These are phyloP conservation scores for Sarocladium brachiariae DNA, from an alignment of 2,329 filamentous ascomycete species.

Conservation along the genomic window DNA sequence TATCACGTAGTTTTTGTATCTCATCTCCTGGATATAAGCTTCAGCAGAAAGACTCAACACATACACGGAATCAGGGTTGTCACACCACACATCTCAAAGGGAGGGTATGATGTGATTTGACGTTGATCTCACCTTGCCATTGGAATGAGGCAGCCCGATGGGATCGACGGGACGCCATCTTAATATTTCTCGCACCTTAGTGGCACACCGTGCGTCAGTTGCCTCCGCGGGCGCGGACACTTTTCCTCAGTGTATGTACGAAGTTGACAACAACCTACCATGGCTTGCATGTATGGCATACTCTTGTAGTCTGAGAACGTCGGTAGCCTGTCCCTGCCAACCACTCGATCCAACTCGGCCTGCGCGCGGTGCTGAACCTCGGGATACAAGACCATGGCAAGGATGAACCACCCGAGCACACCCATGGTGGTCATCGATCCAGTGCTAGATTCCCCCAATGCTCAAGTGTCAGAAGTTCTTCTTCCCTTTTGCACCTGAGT, in stretches of 20 bases:
- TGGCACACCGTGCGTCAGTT: too few species aligned
- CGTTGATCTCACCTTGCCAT: constrained; percentile 19
- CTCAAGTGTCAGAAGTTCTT: too few species aligned
- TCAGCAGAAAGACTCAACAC: too few species aligned
- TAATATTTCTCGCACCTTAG: constrained; percentile 17
- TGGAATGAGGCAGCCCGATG: constrained; percentile 30
- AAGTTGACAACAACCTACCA: too few species aligned
- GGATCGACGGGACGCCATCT: constrained; percentile 26
- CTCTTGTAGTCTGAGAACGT: constrained; percentile 19
- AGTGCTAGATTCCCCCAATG: too few species aligned
- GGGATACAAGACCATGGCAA: constrained; percentile 19
- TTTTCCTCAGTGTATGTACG: too few species aligned
- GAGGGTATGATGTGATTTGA: too few species aligned
- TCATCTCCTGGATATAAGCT: constrained; percentile 15
- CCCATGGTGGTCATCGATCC: too few species aligned
- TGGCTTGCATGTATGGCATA: constrained; percentile 24
- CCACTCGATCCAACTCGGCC: neutral
- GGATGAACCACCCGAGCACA: constrained; percentile 16
- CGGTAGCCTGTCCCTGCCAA: constrained; percentile 23
- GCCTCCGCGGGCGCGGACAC: too few species aligned
- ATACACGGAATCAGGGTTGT: too few species aligned
- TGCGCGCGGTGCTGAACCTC: constrained; percentile 12
- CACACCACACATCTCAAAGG: too few species aligned
- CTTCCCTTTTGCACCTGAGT: too few species aligned
- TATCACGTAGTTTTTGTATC: constrained; percentile 20